These are phyloP conservation scores for Nymphaea colorata DNA, from an alignment of 164 flowering plant genomes.

Conservation along the genomic window DNA sequence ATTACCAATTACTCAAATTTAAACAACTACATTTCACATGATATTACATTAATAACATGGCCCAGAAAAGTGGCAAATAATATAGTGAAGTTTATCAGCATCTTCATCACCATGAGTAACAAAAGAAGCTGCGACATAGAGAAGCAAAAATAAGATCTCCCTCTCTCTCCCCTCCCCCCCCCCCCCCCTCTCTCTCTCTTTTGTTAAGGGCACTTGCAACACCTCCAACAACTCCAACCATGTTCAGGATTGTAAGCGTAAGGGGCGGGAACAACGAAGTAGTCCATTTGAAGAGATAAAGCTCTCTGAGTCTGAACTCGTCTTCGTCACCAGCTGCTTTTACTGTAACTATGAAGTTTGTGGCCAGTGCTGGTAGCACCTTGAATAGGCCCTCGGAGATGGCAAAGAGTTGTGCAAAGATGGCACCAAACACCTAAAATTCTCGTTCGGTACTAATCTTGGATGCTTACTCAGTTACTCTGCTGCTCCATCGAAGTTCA, in stretches of 20 bases:
- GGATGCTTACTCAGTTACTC: slow-evolving; percentile 59
- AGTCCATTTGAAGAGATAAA: slow-evolving; percentile 77
- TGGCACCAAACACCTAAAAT: slow-evolving; percentile 74
- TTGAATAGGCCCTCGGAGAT: slow-evolving; percentile 71
- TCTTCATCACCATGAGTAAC: no score
- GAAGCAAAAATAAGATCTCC: no score
- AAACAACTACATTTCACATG: no score
- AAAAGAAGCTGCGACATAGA: no score
- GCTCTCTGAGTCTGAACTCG: slow-evolving; percentile 59
- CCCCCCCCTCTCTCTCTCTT: no score
- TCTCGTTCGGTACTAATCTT: slow-evolving; percentile 77
- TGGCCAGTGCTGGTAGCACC: slow-evolving; percentile 63
- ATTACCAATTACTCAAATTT: no score
- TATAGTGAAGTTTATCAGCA: no score
- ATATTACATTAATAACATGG: no score
- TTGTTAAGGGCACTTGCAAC: slow-evolving; percentile 68
- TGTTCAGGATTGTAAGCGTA: slow-evolving; percentile 47
- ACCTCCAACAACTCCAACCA: slow-evolving; percentile 70
- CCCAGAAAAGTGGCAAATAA: no score
- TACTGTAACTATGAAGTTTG: slow-evolving; percentile 58
- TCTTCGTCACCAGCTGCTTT: slow-evolving; percentile 42
- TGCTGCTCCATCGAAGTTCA: slow-evolving; percentile 71
- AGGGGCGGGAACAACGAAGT: slow-evolving; percentile 69
- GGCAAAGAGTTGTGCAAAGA: slow-evolving; percentile 61
- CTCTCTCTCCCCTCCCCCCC: no score